Conservation (phyloP, 2,329 filamentous ascomycete genomes). For the Coleophoma cylindrospora region DNA sequence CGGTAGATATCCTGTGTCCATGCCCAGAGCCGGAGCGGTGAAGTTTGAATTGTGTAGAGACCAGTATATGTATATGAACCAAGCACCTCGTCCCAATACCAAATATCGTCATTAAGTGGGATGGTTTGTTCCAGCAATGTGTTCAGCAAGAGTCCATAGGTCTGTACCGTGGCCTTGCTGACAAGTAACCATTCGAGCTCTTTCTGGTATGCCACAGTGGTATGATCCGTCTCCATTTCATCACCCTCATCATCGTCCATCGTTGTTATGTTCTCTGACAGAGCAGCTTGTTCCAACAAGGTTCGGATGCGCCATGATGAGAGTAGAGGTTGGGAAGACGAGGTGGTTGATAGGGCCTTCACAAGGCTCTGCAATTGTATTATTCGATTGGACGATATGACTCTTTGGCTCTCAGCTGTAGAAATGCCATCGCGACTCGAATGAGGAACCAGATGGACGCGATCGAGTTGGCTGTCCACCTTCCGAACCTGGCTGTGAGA, state of each 20-base stretch:
- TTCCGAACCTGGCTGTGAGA: slow-evolving; percentile 47
- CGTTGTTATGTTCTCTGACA: slow-evolving; percentile 34
- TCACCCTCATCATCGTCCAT: slow-evolving; percentile 28
- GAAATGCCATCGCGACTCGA: slow-evolving; percentile 34
- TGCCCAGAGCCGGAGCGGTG: slow-evolving; percentile 68
- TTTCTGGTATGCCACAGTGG: slow-evolving; percentile 54
- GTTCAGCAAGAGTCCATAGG: slow-evolving; percentile 75
- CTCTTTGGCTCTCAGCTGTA: slow-evolving; percentile 14
- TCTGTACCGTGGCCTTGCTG: slow-evolving; percentile 88
- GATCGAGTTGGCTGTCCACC: slow-evolving; percentile 61
- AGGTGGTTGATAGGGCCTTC: slow-evolving; percentile 65
- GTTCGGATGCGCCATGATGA: slow-evolving; percentile 52
- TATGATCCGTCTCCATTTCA: slow-evolving; percentile 16
- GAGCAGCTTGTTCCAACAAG: slow-evolving; percentile 58
- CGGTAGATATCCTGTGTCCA: slow-evolving; percentile 67
- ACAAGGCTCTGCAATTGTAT: slow-evolving; percentile 63
- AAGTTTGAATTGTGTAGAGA: slow-evolving; percentile 82
- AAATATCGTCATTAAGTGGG: slow-evolving; percentile 78
- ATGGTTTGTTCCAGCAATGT: slow-evolving; percentile 78
- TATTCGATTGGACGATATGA: slow-evolving; percentile 44
- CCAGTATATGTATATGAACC: slow-evolving; percentile 73
- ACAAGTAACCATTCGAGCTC: slow-evolving; percentile 89
- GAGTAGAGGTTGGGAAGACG: slow-evolving; percentile 59
- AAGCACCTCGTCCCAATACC: slow-evolving; percentile 92
- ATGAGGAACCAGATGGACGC: slow-evolving; percentile 45